A percentile compares a stretch with the other conserved stretches of the same genome.
phyloP scores from a whole-genome alignment of 176 grass and related monocot species.

The Carex myosuroides region DNA sequence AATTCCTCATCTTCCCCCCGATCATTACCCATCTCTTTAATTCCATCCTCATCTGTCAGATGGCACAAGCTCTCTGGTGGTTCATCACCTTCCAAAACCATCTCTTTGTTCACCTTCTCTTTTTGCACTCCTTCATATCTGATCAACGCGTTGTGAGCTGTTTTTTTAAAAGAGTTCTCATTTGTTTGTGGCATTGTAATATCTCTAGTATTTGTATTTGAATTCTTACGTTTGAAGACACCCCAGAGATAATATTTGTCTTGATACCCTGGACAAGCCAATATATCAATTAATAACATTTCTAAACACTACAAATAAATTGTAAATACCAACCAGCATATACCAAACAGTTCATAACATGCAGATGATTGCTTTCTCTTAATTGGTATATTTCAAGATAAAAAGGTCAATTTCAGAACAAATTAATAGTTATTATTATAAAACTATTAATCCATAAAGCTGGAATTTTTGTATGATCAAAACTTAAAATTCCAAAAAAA shows the following conservation, averaged over 20 bases:
- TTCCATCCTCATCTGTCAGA: not conserved
- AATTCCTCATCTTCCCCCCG: not conserved
- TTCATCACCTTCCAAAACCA: slow-evolving; percentile 10
- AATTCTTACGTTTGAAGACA: slow-evolving; percentile 30
- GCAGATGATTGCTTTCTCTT: not conserved
- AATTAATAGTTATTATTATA: not conserved
- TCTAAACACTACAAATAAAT: not conserved
- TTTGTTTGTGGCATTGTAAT: not conserved
- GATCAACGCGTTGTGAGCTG: not conserved
- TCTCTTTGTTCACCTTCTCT: not conserved
- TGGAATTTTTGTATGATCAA: not conserved
- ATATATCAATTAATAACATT: slow-evolving; percentile 12
- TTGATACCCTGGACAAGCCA: slow-evolving; percentile 34
- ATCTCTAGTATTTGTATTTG: not conserved
- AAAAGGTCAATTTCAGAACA: not conserved
- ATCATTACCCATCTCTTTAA: not conserved
- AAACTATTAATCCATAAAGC: not conserved
- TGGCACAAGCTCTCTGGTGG: slow-evolving; percentile 10
- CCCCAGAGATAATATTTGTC: slow-evolving; percentile 52
- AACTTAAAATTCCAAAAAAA: not conserved
- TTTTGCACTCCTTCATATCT: not conserved
- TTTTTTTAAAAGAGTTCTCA: slow-evolving; percentile 4
- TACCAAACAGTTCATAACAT: not conserved
- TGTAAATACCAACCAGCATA: not conserved
- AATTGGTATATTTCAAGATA: not conserved